Conservation (phyloP, 2,329 filamentous ascomycete species). For the Colletotrichum liaoningense region DNA sequence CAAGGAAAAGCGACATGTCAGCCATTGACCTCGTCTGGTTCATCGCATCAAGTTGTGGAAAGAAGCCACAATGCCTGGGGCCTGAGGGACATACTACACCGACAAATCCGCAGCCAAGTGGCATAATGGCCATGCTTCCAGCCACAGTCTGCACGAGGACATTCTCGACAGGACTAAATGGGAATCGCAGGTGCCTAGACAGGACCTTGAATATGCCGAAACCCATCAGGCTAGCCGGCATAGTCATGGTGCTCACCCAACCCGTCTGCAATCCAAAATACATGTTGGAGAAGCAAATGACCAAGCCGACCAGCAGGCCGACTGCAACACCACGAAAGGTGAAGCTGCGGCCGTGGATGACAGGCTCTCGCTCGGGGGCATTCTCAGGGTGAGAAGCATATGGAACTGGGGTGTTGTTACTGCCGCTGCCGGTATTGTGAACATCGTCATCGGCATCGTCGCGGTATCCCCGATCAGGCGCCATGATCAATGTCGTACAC, state of each 20-base stretch:
- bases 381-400: background rate
- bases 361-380: constrained; percentile 1
- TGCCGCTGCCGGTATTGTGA: background rate
- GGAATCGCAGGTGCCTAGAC: constrained; percentile 76
- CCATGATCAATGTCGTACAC: background rate
- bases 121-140: constrained; percentile 96
- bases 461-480: constrained; percentile 19
- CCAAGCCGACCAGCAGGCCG: constrained; percentile 84
- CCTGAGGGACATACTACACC: constrained; percentile 71
- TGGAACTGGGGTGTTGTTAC: background rate
- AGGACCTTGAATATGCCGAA: constrained; percentile 93
- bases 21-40: background rate
- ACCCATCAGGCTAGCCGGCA: constrained; percentile 94
- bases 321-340: constrained; percentile 84
- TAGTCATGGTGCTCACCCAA: constrained; percentile 84
- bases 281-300: constrained; percentile 97
- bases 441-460: background rate
- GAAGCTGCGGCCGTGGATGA: constrained; percentile 74
- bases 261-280: constrained; percentile 96
- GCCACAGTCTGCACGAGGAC: constrained; percentile 97
- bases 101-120: constrained; percentile 93
- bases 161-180: constrained; percentile 95
- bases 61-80: background rate
- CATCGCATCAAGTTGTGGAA: constrained; percentile 1
- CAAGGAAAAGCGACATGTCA: background rate